These are phyloP conservation scores for Micromonas commoda DNA, from an alignment of 139 green algal genomes.

Conservation along the genomic window DNA sequence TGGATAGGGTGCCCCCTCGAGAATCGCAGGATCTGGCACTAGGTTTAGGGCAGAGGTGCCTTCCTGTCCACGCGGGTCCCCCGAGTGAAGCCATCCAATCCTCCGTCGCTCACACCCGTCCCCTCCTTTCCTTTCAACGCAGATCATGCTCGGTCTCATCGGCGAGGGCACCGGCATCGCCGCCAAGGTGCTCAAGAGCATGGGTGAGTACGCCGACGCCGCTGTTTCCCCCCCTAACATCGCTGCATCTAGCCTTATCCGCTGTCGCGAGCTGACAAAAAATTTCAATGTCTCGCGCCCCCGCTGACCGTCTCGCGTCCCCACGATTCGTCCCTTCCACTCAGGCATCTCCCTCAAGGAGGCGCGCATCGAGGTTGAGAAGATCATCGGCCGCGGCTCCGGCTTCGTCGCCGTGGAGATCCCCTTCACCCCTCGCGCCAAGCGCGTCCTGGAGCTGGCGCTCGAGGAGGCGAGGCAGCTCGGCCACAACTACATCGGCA, in stretches of 20 bases:
- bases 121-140: background rate
- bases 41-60: too few species aligned
- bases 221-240: background rate
- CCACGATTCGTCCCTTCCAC: too few species aligned
- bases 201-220: constrained; percentile 40
- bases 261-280: background rate
- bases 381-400: constrained; percentile 94
- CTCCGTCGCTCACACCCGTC: background rate
- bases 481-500: constrained; percentile 99
- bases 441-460: constrained; percentile 96
- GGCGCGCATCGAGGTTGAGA: constrained; percentile 94
- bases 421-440: constrained; percentile 95
- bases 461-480: constrained; percentile 96
- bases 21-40: background rate
- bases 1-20: background rate
- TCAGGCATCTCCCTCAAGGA: constrained; percentile 73
- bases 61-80: too few species aligned
- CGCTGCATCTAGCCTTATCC: background rate
- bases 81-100: background rate
- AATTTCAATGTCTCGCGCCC: too few species aligned
- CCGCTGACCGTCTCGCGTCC: too few species aligned
- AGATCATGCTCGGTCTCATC: constrained; percentile 93
- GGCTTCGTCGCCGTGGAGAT: constrained; percentile 99
- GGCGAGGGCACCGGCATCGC: constrained; percentile 97
- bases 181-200: constrained; percentile 97